Conservation (phyloP, 2,329 filamentous ascomycete genomes). For the Dendrostoma leiphaemia region DNA sequence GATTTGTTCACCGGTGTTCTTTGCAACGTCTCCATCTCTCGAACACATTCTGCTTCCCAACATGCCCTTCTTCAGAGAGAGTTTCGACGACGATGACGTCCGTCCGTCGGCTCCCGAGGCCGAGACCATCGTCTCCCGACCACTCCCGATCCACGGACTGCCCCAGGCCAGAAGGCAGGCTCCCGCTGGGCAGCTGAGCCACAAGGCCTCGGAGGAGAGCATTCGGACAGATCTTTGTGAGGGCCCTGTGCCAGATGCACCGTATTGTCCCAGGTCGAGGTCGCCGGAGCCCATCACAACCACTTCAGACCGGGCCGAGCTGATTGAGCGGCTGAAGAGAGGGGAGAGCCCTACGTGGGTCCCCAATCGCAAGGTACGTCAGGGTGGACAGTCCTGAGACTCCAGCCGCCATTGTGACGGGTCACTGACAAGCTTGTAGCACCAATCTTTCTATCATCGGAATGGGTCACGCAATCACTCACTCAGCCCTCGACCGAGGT, state of each 20-base stretch:
- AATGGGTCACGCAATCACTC: conserved; percentile 34
- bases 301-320: conserved; percentile 65
- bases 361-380: conserved; percentile 57
- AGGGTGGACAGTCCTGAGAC: neutral
- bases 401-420: neutral
- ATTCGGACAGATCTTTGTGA: conserved; percentile 61
- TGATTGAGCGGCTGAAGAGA: conserved; percentile 83
- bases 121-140: conserved; percentile 1
- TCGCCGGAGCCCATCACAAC: conserved; percentile 31
- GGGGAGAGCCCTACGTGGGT: conserved; percentile 75
- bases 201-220: conserved; percentile 56
- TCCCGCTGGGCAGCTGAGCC: conserved; percentile 21
- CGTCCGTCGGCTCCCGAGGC: conserved; percentile 3
- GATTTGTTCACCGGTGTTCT: neutral
- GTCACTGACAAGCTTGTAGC: conserved; percentile 27
- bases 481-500: conserved; percentile 32
- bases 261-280: conserved; percentile 23
- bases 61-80: conserved; percentile 19
- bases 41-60: neutral
- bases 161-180: neutral
- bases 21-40: neutral
- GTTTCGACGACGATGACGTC: conserved; percentile 12
- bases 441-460: conserved; percentile 40
- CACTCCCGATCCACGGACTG: neutral
- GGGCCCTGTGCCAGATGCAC: conserved; percentile 49